phyloP scores from a whole-genome alignment of 371 early-diverging fungal species.

The Cokeromyces recurvatus region DNA sequence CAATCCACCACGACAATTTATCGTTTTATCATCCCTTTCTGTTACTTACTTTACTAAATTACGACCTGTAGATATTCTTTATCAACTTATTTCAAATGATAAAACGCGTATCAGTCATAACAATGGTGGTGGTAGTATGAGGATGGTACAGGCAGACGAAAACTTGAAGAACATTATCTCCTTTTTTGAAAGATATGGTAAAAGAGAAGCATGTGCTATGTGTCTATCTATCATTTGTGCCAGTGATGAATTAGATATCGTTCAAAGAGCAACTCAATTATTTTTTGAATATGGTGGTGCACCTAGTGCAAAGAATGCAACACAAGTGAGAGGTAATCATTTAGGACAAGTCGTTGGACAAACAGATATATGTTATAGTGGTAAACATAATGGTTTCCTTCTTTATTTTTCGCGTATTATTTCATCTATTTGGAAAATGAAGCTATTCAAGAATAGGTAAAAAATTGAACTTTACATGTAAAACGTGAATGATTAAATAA shows the following conservation, averaged over 20 bases:
- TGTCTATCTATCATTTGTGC: slow-evolving; percentile 62
- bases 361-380: slow-evolving; percentile 50
- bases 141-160: neutral
- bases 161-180: slow-evolving; percentile 31
- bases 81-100: neutral
- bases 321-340: slow-evolving; percentile 5
- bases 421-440: slow-evolving; percentile 70
- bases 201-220: slow-evolving; percentile 70
- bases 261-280: slow-evolving; percentile 37
- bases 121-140: no score
- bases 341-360: slow-evolving; percentile 38
- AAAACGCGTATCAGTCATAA: no score
- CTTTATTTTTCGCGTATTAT: slow-evolving; percentile 76
- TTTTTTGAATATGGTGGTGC: slow-evolving; percentile 66
- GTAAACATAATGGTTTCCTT: slow-evolving; percentile 72
- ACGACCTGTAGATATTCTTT: slow-evolving; percentile 67
- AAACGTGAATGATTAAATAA: no score
- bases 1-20: slow-evolving; percentile 59
- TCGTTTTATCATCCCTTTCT: slow-evolving; percentile 68
- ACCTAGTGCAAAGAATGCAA: slow-evolving; percentile 26
- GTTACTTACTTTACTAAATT: slow-evolving; percentile 59
- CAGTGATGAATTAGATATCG: slow-evolving; percentile 5
- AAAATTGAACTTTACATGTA: no score
- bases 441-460: slow-evolving; percentile 5
- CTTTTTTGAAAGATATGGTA: slow-evolving; percentile 60